Evolutionary conservation across 1,284 basidiomycete species (phyloP), one percentile per base, ranked within the genome.

Genomic region (Cutaneotrichosporon cavernicola): DNA sequence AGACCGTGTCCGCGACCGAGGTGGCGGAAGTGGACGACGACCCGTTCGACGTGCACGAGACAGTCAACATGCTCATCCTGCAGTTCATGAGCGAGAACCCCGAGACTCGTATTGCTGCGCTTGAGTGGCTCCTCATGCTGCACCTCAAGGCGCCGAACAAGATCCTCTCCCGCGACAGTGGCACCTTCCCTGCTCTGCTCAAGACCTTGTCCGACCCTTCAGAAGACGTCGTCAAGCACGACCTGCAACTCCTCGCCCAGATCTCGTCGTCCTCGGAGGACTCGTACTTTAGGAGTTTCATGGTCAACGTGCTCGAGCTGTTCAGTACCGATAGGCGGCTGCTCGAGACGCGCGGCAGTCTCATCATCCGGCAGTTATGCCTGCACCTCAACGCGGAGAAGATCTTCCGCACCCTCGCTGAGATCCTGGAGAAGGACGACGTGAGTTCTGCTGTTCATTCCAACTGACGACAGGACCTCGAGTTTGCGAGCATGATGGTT

Each of bases 61-160:
- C 94, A 0, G 94, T 99, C 60, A 92, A 91, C 73, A 90, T 91
- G 56, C 82, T 99, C 67, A 97, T 93, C 1, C 83, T 97, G 60
- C 94, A 97, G 73, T 94, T 99, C 75, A 78, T 97, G 77, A 95
- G 92, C 79, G 94, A 98, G 79, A 92, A 93, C 75, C 96, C 97
- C 73, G 93, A 97, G 76, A 98, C 97, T 1, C 84, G 96, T 50
- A 91, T 99, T 7, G 92, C 93, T 30, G 94, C 96, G 4, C 82
- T 99, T 69, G 94, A 97, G 81, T 99, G 97, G 97, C 83, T 99
- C 36, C 88, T 97, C 58, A 99, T 99, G 97, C 82, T 99, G 60
- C 97, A 99, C 81, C 90, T 94, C 76, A 98, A 98, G 76, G 92
- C 92, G 21, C 97, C 97, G 0, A 91, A 89, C 80, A 97, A 96